Evolutionary conservation across 306 rosid genomes (phyloP), one percentile per base, ranked within the genome.

Genomic region (Begonia fuchsioides): DNA sequence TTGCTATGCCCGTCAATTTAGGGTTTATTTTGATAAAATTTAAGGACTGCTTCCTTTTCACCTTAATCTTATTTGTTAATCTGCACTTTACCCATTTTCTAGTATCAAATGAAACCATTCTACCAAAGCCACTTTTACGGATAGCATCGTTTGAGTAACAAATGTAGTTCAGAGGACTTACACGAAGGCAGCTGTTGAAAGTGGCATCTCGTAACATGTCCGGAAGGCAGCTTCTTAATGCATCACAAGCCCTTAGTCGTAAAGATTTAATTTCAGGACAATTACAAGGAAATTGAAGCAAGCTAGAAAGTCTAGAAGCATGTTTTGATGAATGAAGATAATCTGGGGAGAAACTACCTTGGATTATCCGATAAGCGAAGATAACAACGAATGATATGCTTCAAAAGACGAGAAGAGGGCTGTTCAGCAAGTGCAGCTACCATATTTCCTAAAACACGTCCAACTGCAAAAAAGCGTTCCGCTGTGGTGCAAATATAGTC

Each of bases 211-310:
- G 58, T 56, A 87, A 55, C 72, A 73, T 67, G 49, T 73, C 87
- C 0, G 96, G 94, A 65, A 87, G 93, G 58, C 81, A 75, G 54
- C 66, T 75, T 56, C 71, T 64, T 53, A 87, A 66, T 26, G 93
- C 96, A 59, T 69, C 77, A 14, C 77, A 70, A 32, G 80, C 96
- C 72, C 94, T 82, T 73, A 35, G 66, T 44, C 41, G 26, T 17
- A 44, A 38, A 2, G 17, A 61, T 20, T 40, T 32, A 32, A 26
- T 2, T 15, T 43, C 48, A 50, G 38, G 47, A 47, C 16, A 11
- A 6, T 41, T 15, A 14, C 9, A 50, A 13, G 49, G 12, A 6
- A 11, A 32, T 11, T 20, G 11, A 51, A 47, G 41, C 32, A 13
- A 8, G 17, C 10, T 41, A 41, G 14, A 41, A 43, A 41, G 40